Conservation (phyloP, 495 filamentous ascomycete genomes). For the Hyaloscypha finlandica region DNA sequence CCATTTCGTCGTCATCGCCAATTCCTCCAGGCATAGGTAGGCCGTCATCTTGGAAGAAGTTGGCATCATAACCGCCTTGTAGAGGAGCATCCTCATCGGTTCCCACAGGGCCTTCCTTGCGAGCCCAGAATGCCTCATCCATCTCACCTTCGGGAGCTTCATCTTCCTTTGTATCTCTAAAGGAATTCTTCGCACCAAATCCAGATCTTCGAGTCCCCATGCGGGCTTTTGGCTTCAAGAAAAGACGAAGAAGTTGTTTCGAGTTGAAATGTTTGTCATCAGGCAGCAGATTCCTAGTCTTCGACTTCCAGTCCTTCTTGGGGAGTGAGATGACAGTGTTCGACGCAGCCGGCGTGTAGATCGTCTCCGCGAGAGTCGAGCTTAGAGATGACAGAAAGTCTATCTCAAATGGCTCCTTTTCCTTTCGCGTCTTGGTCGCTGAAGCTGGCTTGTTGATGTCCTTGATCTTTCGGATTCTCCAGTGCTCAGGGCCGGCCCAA, state of each 20-base stretch:
- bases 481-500: slow-evolving; percentile 99
- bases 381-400: slow-evolving; percentile 79
- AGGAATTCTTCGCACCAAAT: slow-evolving; percentile 37
- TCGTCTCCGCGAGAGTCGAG: slow-evolving; percentile 67
- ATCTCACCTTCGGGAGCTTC: slow-evolving; percentile 71
- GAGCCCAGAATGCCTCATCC: slow-evolving; percentile 96
- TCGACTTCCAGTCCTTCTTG: slow-evolving; percentile 93
- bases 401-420: slow-evolving; percentile 95
- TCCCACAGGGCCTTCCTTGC: slow-evolving; percentile 59
- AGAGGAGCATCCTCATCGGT: slow-evolving; percentile 47
- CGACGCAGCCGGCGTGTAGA: slow-evolving; percentile 82
- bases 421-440: slow-evolving; percentile 68
- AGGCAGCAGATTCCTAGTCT: slow-evolving; percentile 87
- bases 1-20: slow-evolving; percentile 73
- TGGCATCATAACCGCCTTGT: slow-evolving; percentile 85
- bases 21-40: slow-evolving; percentile 71
- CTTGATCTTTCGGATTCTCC: slow-evolving; percentile 94
- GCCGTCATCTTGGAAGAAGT: slow-evolving; percentile 97
- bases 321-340: slow-evolving; percentile 80
- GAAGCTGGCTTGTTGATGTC: slow-evolving; percentile 66
- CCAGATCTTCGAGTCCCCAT: slow-evolving; percentile 55
- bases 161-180: slow-evolving; percentile 46
- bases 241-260: slow-evolving; percentile 80
- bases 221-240: slow-evolving; percentile 90
- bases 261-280: slow-evolving; percentile 99